Conservation (phyloP, 352 stramenopile genomes). For the Globisporangium viniferum region DNA sequence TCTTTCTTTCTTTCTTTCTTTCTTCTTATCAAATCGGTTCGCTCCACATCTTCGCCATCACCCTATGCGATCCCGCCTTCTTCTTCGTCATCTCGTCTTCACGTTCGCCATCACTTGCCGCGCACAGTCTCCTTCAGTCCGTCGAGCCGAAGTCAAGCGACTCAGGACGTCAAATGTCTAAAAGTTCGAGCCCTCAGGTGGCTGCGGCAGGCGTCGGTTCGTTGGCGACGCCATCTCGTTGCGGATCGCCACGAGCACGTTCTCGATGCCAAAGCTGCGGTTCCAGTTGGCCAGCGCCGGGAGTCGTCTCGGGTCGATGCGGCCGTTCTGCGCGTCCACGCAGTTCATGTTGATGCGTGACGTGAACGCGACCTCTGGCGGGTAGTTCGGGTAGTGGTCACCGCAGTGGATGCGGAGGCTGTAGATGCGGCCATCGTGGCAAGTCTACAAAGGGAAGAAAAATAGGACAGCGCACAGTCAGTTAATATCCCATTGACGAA, state of each 20-base stretch:
- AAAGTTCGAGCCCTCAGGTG: constrained; percentile 89
- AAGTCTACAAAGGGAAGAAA: constrained; percentile 62
- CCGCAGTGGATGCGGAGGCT: constrained; percentile 93
- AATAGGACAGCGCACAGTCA: background rate
- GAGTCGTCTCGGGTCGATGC: constrained; percentile 77
- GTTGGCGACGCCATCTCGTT: constrained; percentile 86
- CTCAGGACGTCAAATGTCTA: constrained; percentile 38
- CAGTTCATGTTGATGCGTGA: constrained; percentile 98
- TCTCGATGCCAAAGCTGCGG: constrained; percentile 89
- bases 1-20: background rate
- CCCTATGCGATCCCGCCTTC: background rate
- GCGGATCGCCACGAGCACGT: constrained; percentile 86
- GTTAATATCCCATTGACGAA: background rate
- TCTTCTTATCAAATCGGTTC: background rate
- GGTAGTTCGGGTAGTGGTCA: constrained; percentile 92
- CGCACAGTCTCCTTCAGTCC: background rate
- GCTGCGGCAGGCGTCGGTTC: constrained; percentile 89
- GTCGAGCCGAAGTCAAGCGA: background rate
- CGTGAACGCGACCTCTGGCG: constrained; percentile 94
- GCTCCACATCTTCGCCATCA: background rate
- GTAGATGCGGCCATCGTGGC: constrained; percentile 96
- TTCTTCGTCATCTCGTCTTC: background rate
- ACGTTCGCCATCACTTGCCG: background rate
- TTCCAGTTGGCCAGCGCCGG: constrained; percentile 73
- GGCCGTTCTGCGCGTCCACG: constrained; percentile 89